Evolutionary conservation across 176 grass and related monocot species (phyloP).

Genomic region (Raddia guianensis): DNA sequence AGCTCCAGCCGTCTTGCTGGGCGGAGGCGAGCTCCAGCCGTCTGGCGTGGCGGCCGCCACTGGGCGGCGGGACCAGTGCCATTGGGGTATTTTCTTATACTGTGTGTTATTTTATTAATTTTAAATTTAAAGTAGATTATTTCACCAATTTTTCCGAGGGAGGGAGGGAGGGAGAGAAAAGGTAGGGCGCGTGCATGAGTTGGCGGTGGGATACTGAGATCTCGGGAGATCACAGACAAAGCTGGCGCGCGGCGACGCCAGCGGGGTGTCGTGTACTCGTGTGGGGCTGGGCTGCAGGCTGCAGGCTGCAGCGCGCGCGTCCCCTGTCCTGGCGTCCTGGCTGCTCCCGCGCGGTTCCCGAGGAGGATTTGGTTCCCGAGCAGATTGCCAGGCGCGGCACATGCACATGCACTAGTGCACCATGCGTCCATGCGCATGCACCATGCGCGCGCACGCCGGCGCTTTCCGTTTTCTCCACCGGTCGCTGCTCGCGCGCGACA

Average conservation of each 20-base stretch:
- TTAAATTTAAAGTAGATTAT: no score
- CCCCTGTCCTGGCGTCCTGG: no score
- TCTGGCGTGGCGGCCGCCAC: no score
- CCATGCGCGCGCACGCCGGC: background rate
- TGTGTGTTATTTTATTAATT: no score
- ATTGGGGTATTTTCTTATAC: no score
- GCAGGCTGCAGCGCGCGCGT: background rate
- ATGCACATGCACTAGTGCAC: slow-evolving; percentile 25
- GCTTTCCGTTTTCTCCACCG: background rate
- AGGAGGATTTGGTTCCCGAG: slow-evolving; percentile 41
- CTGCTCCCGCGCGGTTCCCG: background rate
- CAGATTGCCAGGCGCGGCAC: slow-evolving; percentile 27
- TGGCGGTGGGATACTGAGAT: slow-evolving; percentile 19
- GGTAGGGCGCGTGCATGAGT: background rate
- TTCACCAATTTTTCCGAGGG: no score
- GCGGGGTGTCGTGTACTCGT: background rate
- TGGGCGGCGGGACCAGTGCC: no score
- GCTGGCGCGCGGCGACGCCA: slow-evolving; percentile 4
- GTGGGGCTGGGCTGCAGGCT: background rate
- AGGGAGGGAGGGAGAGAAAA: background rate
- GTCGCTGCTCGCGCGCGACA: no score
- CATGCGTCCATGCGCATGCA: slow-evolving; percentile 23
- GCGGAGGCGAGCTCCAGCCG: no score
- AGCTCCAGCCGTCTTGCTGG: no score
- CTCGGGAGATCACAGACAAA: slow-evolving; percentile 45